Evolutionary conservation across 148 eudicot genomes (phyloP).

Genomic region (Nepenthes gracilis): DNA sequence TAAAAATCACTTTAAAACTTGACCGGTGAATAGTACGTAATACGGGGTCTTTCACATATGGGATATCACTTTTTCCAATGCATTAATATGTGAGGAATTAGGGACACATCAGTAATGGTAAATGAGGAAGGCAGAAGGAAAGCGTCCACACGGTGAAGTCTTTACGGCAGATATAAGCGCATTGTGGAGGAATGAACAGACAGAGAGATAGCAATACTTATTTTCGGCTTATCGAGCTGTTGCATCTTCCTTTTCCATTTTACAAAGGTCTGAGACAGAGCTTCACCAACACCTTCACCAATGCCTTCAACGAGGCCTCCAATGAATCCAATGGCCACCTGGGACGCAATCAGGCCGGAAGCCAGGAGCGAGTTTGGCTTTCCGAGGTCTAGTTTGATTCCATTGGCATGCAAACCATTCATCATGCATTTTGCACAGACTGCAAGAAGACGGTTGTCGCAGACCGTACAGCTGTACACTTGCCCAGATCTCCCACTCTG

Average conservation of each 20-base stretch:
- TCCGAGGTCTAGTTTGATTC: slow-evolving; percentile 20
- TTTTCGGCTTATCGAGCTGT: too few species aligned
- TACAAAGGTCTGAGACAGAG: slow-evolving; percentile 29
- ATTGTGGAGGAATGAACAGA: too few species aligned
- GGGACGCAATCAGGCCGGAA: slow-evolving; percentile 37
- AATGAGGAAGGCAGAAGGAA: too few species aligned
- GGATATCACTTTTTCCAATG: too few species aligned
- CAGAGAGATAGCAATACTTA: too few species aligned
- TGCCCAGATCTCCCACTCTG: slow-evolving; percentile 43
- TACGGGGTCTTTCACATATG: too few species aligned
- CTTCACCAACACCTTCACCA: slow-evolving; percentile 57
- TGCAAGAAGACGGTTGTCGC: slow-evolving; percentile 49
- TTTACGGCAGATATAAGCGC: too few species aligned
- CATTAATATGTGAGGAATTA: too few species aligned
- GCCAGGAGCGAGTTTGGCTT: slow-evolving; percentile 26
- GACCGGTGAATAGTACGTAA: too few species aligned
- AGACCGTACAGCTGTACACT: slow-evolving; percentile 53
- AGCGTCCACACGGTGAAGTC: too few species aligned
- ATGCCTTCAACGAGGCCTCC: slow-evolving; percentile 49
- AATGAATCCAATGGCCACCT: slow-evolving; percentile 35
- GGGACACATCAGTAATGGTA: too few species aligned
- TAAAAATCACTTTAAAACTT: too few species aligned
- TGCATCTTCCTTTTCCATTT: slow-evolving; percentile 7
- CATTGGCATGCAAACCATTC: slow-evolving; percentile 40
- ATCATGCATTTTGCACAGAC: slow-evolving; percentile 49